These are phyloP conservation scores for Stylosanthes scabra DNA, from an alignment of 331 rosid genomes.

Conservation along the genomic window DNA sequence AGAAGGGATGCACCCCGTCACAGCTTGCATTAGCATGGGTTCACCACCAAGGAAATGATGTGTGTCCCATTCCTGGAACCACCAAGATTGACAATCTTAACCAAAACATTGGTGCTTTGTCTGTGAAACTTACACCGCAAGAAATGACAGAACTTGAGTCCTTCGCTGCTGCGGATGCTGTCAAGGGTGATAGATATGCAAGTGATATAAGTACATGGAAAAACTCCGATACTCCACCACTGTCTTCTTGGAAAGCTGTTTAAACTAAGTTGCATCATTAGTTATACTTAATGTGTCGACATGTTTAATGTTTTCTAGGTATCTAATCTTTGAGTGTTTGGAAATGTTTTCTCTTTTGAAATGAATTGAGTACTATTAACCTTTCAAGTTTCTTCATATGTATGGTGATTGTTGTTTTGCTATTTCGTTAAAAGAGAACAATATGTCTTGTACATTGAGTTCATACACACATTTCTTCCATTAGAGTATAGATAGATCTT, in stretches of 20 bases:
- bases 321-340: not conserved
- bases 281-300: not conserved
- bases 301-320: not conserved
- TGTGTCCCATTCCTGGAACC: constrained; percentile 87
- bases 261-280: not conserved
- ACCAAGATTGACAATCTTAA: constrained; percentile 66
- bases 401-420: no score
- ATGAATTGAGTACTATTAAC: not conserved
- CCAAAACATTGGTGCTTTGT: constrained; percentile 66
- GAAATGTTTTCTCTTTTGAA: not conserved
- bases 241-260: constrained; percentile 60
- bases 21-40: constrained; percentile 85
- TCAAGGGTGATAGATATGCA: constrained; percentile 60
- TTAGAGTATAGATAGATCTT: no score
- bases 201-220: constrained; percentile 46
- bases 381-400: not conserved
- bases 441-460: no score
- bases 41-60: constrained; percentile 75
- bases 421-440: no score
- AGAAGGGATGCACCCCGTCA: constrained; percentile 67
- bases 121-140: constrained; percentile 60
- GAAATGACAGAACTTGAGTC: constrained; percentile 71
- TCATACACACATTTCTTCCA: no score
- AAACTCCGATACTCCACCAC: constrained; percentile 67
- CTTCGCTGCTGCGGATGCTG: constrained; percentile 49